Evolutionary conservation across 768 basidiomycete genomes (phyloP).

Genomic region (Lentinula raphanica): DNA sequence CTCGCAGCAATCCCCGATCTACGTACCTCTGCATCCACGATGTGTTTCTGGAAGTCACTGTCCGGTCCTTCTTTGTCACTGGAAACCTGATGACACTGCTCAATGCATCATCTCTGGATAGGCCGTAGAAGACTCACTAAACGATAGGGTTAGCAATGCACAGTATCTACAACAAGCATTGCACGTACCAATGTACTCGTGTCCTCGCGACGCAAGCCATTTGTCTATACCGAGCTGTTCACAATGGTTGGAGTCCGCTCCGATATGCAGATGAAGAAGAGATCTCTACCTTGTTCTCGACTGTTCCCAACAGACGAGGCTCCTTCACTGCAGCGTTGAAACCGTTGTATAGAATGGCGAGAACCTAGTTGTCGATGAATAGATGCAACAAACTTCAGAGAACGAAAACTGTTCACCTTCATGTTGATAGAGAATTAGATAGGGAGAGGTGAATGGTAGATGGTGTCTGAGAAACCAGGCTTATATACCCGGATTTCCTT

Average conservation of each 20-base stretch:
- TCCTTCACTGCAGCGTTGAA: slow-evolving; percentile 61
- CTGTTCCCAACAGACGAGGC: slow-evolving; percentile 74
- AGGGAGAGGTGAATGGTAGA: neutral
- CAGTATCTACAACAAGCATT: neutral
- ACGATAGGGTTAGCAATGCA: neutral
- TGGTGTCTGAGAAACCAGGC: neutral
- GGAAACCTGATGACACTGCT: slow-evolving; percentile 44
- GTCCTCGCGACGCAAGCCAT: slow-evolving; percentile 68
- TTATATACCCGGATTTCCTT: neutral
- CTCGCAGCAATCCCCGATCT: neutral
- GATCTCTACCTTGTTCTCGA: slow-evolving; percentile 63
- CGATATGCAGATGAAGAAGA: neutral
- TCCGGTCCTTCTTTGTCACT: slow-evolving; percentile 80
- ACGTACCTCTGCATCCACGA: slow-evolving; percentile 57
- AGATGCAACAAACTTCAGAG: neutral
- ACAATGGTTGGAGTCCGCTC: slow-evolving; percentile 2
- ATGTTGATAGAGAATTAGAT: neutral
- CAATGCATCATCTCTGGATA: neutral
- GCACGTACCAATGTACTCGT: slow-evolving; percentile 64
- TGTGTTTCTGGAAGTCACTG: slow-evolving; percentile 78
- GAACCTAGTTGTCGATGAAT: slow-evolving; percentile 37
- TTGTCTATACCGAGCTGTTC: slow-evolving; percentile 63
- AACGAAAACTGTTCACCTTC: neutral
- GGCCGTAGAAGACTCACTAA: neutral
- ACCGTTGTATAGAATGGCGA: slow-evolving; percentile 73